phyloP scores from a whole-genome alignment of 2,329 filamentous ascomycete genomes.

The Xylariaceae sp. region DNA sequence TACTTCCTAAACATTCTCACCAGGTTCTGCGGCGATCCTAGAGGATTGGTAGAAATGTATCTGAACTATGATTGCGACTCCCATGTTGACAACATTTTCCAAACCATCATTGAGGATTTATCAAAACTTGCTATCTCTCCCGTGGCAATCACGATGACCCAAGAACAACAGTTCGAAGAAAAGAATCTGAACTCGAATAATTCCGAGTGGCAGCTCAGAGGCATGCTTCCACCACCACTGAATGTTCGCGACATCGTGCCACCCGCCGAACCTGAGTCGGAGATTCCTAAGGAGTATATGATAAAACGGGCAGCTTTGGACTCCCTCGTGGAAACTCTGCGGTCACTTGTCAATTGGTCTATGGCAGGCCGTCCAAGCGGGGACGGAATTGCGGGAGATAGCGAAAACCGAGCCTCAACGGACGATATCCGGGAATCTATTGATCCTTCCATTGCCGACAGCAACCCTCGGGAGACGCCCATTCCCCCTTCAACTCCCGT shows the following conservation, averaged over 20 bases:
- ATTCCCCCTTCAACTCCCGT: conserved; percentile 69
- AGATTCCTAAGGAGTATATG: conserved; percentile 85
- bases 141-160: conserved; percentile 73
- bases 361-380: conserved; percentile 67
- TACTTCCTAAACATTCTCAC: conserved; percentile 88
- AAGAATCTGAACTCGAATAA: conserved; percentile 66
- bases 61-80: conserved; percentile 98
- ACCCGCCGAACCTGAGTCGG: conserved; percentile 65
- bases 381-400: conserved; percentile 53
- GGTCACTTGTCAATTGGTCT: conserved; percentile 93
- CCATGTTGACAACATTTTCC: conserved; percentile 96
- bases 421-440: conserved; percentile 73
- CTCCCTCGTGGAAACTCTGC: conserved; percentile 83
- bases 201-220: conserved; percentile 83
- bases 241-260: conserved; percentile 77
- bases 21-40: conserved; percentile 82
- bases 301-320: conserved; percentile 91
- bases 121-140: conserved; percentile 84
- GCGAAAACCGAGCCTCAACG: conserved; percentile 59
- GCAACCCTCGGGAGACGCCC: conserved; percentile 66
- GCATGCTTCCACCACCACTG: conserved; percentile 84
- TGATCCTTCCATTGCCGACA: conserved; percentile 69
- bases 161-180: conserved; percentile 89
- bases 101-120: conserved; percentile 91
- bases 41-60: conserved; percentile 91